Base-by-base conservation (phyloP, 176 grass and related monocot genomes). In the Dendrocalamus sinicus region DNA sequence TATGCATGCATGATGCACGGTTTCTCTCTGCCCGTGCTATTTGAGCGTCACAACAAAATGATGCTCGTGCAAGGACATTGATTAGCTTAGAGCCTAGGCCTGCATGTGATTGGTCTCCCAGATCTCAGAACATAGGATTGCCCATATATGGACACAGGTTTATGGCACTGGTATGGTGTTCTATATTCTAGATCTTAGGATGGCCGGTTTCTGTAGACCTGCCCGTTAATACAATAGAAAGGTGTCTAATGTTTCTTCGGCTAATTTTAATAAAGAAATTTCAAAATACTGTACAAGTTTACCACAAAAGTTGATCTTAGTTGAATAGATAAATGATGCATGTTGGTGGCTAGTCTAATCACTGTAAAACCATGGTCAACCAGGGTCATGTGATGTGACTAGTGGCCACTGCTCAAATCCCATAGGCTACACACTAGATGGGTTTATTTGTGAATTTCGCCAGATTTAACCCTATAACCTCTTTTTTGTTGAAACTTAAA, bases 11-110 rank as follows among this genome's bases (percentile, higher is more conserved):
- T 85, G 74, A 14, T 59, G 45, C 61, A 14, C 6, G 5, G 48
- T 10, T 39, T 70, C 37, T 48, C 40, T 23, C 63, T 19, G 79
- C 65, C 19, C 20, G 24, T n/a, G 79, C 19, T 51, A 14, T 53
- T 19, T 28, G 35, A 41, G 60, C 44, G 4, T 63, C 46, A n/a
- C 32, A 84, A 84, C 59, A 51, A 75, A 75, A 84, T 13, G 72
- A 46, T 51, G 71, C 30, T 76, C 60, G 72, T 76, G 72, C 47
- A 1, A 53, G 45, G 35, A 3, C 60, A 54, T 53, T 40, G 44
- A 75, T 84, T 84, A 20, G 20, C 58, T 67, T 55, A 32, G 44
- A 50, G 41, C 24, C 44, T 84, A 8, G 40, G 11, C 28, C 55
- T 37, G 71, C 82, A 76, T 84, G 82, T 67, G 59, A 84, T 23